Evolutionary conservation across 106 monocot genomes (phyloP).

Genomic region (Acanthochlamys bracteata): DNA sequence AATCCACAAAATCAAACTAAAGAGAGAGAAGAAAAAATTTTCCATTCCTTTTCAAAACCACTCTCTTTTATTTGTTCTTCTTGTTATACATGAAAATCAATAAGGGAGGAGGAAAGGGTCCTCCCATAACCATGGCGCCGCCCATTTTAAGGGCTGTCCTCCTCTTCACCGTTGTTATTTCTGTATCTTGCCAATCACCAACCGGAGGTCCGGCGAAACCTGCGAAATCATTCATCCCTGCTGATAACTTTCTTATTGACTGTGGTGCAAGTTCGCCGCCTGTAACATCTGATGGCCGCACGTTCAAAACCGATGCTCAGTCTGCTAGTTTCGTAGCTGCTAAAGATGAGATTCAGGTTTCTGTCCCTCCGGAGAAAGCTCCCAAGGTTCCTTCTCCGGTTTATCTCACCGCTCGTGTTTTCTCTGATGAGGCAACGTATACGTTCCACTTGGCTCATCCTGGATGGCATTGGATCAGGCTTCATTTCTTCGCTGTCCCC

Average conservation of each 20-base stretch:
- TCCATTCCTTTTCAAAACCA: too few species aligned
- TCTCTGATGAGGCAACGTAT: constrained; percentile 57
- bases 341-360: constrained; percentile 26
- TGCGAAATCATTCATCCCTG: constrained; percentile 26
- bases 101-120: not conserved
- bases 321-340: constrained; percentile 39
- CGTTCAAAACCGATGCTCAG: constrained; percentile 65
- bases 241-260: constrained; percentile 68
- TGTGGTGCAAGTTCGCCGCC: constrained; percentile 44
- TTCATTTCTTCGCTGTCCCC: constrained; percentile 66
- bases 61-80: too few species aligned
- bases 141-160: not conserved
- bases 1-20: not conserved
- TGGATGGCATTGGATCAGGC: constrained; percentile 83
- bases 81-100: not conserved
- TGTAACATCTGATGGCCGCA: constrained; percentile 39
- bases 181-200: constrained; percentile 1
- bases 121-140: not conserved
- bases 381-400: constrained; percentile 52
- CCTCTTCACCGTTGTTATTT: not conserved
- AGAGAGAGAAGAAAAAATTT: too few species aligned
- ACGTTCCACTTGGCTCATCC: constrained; percentile 49
- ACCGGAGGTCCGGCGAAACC: not conserved
- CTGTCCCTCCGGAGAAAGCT: constrained; percentile 22
- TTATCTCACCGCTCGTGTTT: constrained; percentile 70